These are phyloP conservation scores for Clausena lansium DNA, from an alignment of 345 rosid genomes.

Conservation along the genomic window DNA sequence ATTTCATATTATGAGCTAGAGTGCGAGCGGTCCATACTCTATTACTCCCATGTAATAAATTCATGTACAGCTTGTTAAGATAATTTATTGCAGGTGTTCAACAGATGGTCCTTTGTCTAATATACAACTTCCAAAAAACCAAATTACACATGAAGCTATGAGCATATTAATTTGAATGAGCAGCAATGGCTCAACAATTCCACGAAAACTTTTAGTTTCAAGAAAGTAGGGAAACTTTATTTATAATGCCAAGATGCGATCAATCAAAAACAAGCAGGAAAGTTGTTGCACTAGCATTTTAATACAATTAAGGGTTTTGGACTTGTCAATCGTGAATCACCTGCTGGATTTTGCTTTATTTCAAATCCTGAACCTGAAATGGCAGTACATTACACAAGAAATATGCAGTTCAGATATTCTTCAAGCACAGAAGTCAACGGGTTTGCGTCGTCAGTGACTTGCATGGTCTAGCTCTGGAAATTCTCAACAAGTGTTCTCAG, in stretches of 20 bases:
- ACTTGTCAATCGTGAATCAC: not conserved
- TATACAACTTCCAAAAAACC: not conserved
- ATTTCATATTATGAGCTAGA: too few relatives aligned
- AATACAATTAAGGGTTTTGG: constrained; percentile 8
- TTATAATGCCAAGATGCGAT: constrained; percentile 2
- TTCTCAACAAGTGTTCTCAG: constrained; percentile 5
- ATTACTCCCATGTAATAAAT: not conserved
- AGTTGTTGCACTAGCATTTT: constrained; percentile 8
- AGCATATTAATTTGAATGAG: not conserved
- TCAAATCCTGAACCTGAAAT: constrained; percentile 13
- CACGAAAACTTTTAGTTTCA: not conserved
- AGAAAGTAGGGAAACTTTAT: not conserved
- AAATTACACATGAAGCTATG: not conserved
- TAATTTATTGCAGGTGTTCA: not conserved
- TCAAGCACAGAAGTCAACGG: not conserved
- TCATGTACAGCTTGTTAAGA: not conserved
- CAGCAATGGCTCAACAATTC: not conserved
- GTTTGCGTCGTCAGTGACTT: not conserved
- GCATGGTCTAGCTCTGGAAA: not conserved
- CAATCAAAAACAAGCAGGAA: constrained; percentile 3
- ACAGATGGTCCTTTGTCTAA: not conserved
- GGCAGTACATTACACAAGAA: constrained; percentile 13
- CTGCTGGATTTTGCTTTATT: constrained; percentile 14
- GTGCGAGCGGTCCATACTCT: not conserved
- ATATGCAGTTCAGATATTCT: not conserved